Conservation (phyloP, 208 protist species). For the Willaertia magna region DNA sequence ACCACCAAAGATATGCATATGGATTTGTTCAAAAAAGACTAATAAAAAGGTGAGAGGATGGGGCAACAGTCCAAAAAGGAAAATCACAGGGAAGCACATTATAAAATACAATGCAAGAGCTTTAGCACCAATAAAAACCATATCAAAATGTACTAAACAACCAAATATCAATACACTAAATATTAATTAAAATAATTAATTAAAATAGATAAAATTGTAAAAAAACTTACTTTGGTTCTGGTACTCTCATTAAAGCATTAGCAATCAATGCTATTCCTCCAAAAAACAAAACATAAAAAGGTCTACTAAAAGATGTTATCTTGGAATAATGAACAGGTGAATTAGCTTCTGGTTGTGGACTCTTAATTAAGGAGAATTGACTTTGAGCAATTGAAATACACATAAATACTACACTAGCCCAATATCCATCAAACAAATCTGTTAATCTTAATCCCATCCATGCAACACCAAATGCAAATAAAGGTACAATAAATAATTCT, state of each 20-base stretch:
- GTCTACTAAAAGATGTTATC: neutral
- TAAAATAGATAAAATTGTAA: too few species aligned
- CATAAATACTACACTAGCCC: neutral
- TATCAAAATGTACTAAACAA: neutral
- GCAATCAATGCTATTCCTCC: neutral
- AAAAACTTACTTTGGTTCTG: neutral
- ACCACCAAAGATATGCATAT: slow-evolving; percentile 1
- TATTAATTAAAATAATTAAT: neutral
- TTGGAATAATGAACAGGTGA: neutral
- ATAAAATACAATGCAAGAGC: neutral
- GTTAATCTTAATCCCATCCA: neutral
- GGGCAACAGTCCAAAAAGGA: neutral
- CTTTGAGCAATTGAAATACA: neutral
- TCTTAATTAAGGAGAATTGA: slow-evolving; percentile 3
- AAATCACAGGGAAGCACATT: neutral
- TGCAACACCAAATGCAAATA: neutral
- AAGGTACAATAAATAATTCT: too few species aligned
- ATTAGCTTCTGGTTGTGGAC: slow-evolving; percentile 5
- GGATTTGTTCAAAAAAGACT: neutral
- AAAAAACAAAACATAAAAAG: neutral
- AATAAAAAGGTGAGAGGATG: neutral
- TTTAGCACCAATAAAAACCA: neutral
- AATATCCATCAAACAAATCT: neutral
- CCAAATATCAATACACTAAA: neutral
- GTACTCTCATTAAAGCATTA: neutral